A percentile compares a stretch with the other conserved stretches of the same genome.
Evolutionary conservation across 148 eudicot species (phyloP).

Genomic region (Suaeda aralocaspica): DNA sequence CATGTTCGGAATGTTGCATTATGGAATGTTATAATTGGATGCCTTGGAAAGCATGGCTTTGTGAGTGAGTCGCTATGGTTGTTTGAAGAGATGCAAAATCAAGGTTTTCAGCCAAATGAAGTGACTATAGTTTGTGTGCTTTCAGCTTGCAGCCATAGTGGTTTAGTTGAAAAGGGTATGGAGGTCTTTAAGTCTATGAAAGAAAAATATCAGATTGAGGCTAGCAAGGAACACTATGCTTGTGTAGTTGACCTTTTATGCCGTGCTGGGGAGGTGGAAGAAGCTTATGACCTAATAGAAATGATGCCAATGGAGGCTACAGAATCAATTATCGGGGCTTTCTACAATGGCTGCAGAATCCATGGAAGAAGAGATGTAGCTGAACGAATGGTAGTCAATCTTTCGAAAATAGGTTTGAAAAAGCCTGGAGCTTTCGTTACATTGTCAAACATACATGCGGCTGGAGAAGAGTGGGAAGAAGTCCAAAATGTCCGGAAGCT

Average conservation of each 20-base stretch:
- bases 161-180: constrained; percentile 54
- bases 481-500: constrained; percentile 47
- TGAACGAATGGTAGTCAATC: constrained; percentile 30
- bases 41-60: constrained; percentile 57
- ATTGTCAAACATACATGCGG: constrained; percentile 57
- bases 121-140: constrained; percentile 52
- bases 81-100: constrained; percentile 46
- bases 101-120: constrained; percentile 42
- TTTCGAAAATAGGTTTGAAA: constrained; percentile 28
- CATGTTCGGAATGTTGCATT: constrained; percentile 32
- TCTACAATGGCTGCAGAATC: constrained; percentile 55
- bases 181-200: constrained; percentile 49
- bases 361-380: constrained; percentile 66
- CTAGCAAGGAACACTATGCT: constrained; percentile 52
- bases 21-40: constrained; percentile 69
- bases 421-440: constrained; percentile 53
- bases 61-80: constrained; percentile 36
- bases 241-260: constrained; percentile 64
- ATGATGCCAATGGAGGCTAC: constrained; percentile 33
- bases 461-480: constrained; percentile 50
- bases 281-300: constrained; percentile 43
- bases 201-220: constrained; percentile 32
- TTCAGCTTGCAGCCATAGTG: constrained; percentile 67
- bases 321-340: constrained; percentile 50
- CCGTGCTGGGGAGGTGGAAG: constrained; percentile 59